These are phyloP conservation scores for Cryptococcus sp. DNA, from an alignment of 1,284 basidiomycete species.

Conservation along the genomic window DNA sequence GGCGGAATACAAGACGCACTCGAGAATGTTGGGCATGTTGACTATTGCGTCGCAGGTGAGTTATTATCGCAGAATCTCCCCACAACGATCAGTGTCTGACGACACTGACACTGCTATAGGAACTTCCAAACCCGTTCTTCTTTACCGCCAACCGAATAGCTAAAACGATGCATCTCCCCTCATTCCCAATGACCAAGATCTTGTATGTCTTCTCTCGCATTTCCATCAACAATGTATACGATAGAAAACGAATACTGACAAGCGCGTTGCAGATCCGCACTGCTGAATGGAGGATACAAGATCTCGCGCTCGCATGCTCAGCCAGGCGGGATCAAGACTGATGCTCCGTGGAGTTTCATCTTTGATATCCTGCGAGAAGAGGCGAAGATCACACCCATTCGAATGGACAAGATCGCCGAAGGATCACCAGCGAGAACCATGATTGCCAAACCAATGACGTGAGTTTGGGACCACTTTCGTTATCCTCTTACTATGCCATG, in stretches of 20 bases:
- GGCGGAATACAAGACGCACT: constrained; percentile 72
- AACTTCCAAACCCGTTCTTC: constrained; percentile 80
- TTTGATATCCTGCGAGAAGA: constrained; percentile 83
- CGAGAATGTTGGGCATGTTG: constrained; percentile 94
- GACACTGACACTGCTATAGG: constrained; percentile 57
- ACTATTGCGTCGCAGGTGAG: constrained; percentile 80
- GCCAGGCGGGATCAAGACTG: constrained; percentile 88
- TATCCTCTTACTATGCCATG: neutral
- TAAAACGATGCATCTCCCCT: constrained; percentile 56
- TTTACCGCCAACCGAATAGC: constrained; percentile 84
- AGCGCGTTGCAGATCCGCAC: constrained; percentile 65
- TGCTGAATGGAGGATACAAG: constrained; percentile 80
- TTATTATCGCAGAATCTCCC: constrained; percentile 1
- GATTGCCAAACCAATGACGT: constrained; percentile 68
- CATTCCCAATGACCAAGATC: constrained; percentile 63
- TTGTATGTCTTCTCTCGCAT: constrained; percentile 57
- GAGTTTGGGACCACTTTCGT: constrained; percentile 30
- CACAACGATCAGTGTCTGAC: neutral
- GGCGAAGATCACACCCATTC: constrained; percentile 74
- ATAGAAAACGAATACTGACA: neutral
- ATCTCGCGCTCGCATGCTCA: constrained; percentile 88
- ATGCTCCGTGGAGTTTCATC: constrained; percentile 70
- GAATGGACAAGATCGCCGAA: constrained; percentile 73
- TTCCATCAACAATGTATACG: neutral
- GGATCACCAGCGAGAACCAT: constrained; percentile 68